phyloP scores from a whole-genome alignment of 306 rosid species.

The Lathyrus sativus region DNA sequence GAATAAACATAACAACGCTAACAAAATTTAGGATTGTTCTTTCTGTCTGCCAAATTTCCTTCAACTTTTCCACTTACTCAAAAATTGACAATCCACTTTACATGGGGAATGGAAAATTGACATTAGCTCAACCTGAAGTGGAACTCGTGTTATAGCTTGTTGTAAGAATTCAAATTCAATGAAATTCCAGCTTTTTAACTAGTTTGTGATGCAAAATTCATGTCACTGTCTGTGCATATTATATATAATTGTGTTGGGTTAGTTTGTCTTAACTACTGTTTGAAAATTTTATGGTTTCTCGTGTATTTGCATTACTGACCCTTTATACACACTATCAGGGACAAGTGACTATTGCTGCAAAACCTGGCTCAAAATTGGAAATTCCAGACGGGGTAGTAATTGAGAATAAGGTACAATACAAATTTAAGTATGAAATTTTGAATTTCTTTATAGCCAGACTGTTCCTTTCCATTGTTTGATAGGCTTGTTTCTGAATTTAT shows the following conservation, averaged over 20 bases:
- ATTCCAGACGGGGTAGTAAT: slow-evolving; percentile 66
- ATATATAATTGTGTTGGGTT: slow-evolving; percentile 12
- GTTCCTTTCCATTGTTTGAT: slow-evolving; percentile 3
- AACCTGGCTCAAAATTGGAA: slow-evolving; percentile 67
- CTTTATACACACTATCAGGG: slow-evolving; percentile 53
- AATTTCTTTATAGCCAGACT: not conserved
- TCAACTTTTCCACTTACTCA: not conserved
- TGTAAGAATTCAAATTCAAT: slow-evolving; percentile 27
- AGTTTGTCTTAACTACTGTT: not conserved
- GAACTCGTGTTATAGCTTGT: slow-evolving; percentile 3
- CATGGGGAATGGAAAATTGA: slow-evolving; percentile 2
- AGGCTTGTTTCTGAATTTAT: slow-evolving; percentile 4
- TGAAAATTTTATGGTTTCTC: not conserved
- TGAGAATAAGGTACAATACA: slow-evolving; percentile 58
- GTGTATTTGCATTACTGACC: slow-evolving; percentile 16
- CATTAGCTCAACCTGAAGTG: slow-evolving; percentile 12
- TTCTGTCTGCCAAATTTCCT: slow-evolving; percentile 9
- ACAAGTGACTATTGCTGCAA: slow-evolving; percentile 57
- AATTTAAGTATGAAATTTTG: slow-evolving; percentile 9
- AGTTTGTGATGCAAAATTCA: not conserved
- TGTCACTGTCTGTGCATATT: not conserved
- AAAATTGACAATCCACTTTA: slow-evolving; percentile 9
- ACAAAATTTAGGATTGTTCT: not conserved
- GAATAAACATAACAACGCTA: not conserved
- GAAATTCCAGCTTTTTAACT: not conserved